Conservation (phyloP, 1,139 yeast genomes). For the Blastobotrys illinoisensis region DNA sequence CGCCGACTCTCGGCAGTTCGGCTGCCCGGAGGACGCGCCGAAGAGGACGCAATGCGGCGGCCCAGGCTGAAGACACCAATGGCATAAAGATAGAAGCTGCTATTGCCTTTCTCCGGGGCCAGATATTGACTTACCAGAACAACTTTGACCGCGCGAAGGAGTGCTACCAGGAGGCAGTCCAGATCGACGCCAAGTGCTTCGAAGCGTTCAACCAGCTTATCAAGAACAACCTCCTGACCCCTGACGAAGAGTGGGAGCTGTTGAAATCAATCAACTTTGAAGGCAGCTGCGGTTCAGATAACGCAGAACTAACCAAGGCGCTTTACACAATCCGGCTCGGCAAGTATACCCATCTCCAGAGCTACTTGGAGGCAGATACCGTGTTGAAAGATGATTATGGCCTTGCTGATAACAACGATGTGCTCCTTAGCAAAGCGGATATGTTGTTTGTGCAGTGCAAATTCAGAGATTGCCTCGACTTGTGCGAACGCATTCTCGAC, state of each 20-base stretch:
- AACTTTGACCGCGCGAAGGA: slow-evolving; percentile 84
- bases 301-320: slow-evolving; percentile 69
- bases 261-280: slow-evolving; percentile 62
- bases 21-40: background rate
- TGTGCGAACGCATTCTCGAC: slow-evolving; percentile 59
- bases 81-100: slow-evolving; percentile 85
- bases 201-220: slow-evolving; percentile 87
- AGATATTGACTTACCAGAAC: slow-evolving; percentile 75
- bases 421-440: slow-evolving; percentile 67
- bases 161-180: slow-evolving; percentile 79
- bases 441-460: slow-evolving; percentile 69
- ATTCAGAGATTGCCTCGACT: slow-evolving; percentile 65
- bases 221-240: slow-evolving; percentile 68
- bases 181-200: slow-evolving; percentile 84
- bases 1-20: slow-evolving; percentile 2
- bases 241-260: slow-evolving; percentile 81
- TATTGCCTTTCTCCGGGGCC: slow-evolving; percentile 79
- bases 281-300: slow-evolving; percentile 56
- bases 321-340: slow-evolving; percentile 73
- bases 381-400: slow-evolving; percentile 67
- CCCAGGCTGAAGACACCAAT: slow-evolving; percentile 4
- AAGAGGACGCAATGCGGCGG: background rate
- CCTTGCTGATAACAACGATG: slow-evolving; percentile 62
- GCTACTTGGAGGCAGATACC: slow-evolving; percentile 61
- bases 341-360: slow-evolving; percentile 58